A percentile compares a stretch with the other conserved stretches of the same genome.
These are phyloP conservation scores for Lentinula novae-zelandiae DNA, from an alignment of 1,284 basidiomycete species.

Conservation along the genomic window DNA sequence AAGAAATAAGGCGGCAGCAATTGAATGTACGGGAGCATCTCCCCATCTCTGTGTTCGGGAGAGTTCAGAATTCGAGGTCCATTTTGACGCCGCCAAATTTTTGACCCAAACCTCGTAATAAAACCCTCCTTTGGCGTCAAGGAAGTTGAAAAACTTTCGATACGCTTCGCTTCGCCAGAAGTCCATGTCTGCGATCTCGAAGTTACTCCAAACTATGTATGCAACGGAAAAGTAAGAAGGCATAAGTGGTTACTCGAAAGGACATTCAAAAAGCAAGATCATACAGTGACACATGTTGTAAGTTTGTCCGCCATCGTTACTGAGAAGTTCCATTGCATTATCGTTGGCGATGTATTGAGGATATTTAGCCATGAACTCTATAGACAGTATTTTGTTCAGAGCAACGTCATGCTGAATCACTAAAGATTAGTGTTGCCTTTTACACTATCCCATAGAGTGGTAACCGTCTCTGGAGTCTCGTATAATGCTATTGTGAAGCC, in stretches of 20 bases:
- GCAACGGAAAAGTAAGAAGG: neutral
- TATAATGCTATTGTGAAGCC: constrained; percentile 71
- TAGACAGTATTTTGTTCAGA: neutral
- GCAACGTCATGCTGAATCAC: neutral
- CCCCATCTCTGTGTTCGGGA: constrained; percentile 56
- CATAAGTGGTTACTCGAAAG: neutral
- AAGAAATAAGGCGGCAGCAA: constrained; percentile 65
- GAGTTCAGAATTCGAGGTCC: neutral
- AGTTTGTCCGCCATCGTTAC: constrained; percentile 62
- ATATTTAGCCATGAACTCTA: constrained; percentile 66
- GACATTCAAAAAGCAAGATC: constrained; percentile 21
- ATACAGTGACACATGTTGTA: constrained; percentile 83
- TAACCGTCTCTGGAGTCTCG: constrained; percentile 78
- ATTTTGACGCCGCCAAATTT: neutral
- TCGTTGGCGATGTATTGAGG: constrained; percentile 66
- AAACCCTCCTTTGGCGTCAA: constrained; percentile 77
- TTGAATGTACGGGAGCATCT: constrained; percentile 79
- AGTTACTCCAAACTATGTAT: constrained; percentile 69
- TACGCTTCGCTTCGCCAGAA: constrained; percentile 79
- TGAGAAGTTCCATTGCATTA: constrained; percentile 74
- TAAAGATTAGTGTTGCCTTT: constrained; percentile 48
- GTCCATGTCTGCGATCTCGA: constrained; percentile 77
- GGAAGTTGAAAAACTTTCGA: constrained; percentile 69
- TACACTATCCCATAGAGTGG: constrained; percentile 70
- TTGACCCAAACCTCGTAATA: constrained; percentile 60